Percentiles rank a stretch among this genome's conserved stretches.
phyloP scores from a whole-genome alignment of 2,329 filamentous ascomycete species.

The Verticillium tricorpus region DNA sequence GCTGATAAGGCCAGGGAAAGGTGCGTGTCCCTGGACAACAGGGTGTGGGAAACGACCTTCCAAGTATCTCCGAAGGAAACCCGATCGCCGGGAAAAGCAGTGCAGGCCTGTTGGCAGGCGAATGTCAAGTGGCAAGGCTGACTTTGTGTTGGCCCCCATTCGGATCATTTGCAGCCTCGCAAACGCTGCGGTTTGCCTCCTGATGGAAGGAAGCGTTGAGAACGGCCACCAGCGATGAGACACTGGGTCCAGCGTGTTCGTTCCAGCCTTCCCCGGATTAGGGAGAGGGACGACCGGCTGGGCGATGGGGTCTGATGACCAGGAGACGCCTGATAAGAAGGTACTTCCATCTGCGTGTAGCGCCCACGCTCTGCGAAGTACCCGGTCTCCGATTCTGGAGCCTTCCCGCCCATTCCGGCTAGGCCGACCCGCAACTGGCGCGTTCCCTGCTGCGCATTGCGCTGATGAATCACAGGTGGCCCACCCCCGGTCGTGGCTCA shows the following conservation, averaged over 20 bases:
- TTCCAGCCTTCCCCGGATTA: neutral
- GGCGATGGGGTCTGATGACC: neutral
- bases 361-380: neutral
- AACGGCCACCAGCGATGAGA: neutral
- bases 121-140: neutral
- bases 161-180: neutral
- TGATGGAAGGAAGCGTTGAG: neutral
- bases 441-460: slow-evolving; percentile 2
- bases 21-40: neutral
- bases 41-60: neutral
- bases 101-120: neutral
- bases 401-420: slow-evolving; percentile 7
- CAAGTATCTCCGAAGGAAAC: neutral
- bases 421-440: neutral
- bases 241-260: neutral
- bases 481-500: slow-evolving; percentile 1
- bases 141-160: neutral
- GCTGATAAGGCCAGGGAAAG: neutral
- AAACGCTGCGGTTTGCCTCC: neutral
- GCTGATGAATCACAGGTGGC: slow-evolving; percentile 7
- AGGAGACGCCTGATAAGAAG: neutral
- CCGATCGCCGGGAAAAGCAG: neutral
- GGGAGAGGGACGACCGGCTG: neutral
- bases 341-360: slow-evolving; percentile 18
- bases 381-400: slow-evolving; percentile 10